Base-by-base conservation (phyloP, 2,329 filamentous ascomycete species). In the Stromatinia cepivora region DNA sequence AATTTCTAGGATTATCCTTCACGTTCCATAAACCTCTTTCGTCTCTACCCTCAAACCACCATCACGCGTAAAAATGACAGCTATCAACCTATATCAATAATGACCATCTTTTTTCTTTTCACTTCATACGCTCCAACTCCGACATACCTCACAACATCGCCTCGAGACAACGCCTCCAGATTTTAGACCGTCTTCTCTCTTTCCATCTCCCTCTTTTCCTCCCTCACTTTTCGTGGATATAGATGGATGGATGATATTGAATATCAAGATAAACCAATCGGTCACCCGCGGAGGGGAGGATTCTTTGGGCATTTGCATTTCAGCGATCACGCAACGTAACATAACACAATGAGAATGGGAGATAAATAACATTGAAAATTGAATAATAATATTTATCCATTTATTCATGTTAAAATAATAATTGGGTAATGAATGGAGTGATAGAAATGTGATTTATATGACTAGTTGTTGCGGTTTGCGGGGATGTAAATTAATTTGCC, bases 1-100 rank as follows among this genome's bases (percentile, higher is more conserved):
- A 87, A 82, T 62, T 25, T 31, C 22, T 10, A 36, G 13, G 3
- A 39, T 62, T 9, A 13, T 34, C 15, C 20, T 48, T 42, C 20
- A 20, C 13, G 2, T 42, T 56, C n/a, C 3, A 28, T 42, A 10
- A 8, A 46, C 9, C 3, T 11, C 11, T 48, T 67, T 39, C 1
- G 31, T 39, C 13, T 28, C 22, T 10, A 45, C 36, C n/a, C 10
- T 25, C 20, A n/a, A 39, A 25, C 28, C 45, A 20, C 56, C 6
- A 50, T 39, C 15, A 31, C n/a, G 9, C 46, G 28, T 28, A 28
- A 28, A 39, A 7, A 39, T 28, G n/a, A 22, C 61, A 10, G 34
- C 46, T 20, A 13, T 42, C n/a, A 42, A 52, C 22, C 9, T 63
- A 25, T 28, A 15, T 20, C n/a, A 1, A 39, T 28, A 63, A 63